These are phyloP conservation scores for Histomonas meleagridis DNA, from an alignment of 208 protist species.

Conservation along the genomic window DNA sequence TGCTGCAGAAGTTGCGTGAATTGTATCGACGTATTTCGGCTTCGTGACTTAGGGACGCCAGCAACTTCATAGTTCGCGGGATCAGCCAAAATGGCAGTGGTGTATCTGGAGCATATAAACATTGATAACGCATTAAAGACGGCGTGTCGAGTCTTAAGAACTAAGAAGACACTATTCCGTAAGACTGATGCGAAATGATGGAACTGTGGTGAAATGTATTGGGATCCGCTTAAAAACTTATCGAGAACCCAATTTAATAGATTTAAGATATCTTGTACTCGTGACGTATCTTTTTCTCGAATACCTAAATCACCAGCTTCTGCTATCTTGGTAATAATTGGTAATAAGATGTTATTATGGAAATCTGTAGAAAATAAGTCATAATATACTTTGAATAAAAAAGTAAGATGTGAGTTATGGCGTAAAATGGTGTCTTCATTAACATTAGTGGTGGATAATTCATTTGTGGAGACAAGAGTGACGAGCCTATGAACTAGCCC, in stretches of 20 bases:
- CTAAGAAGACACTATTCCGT: not conserved
- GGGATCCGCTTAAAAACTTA: not conserved
- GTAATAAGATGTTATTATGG: not conserved
- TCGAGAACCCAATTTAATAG: not conserved
- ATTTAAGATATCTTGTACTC: no score
- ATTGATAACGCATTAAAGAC: slow-evolving; percentile 15
- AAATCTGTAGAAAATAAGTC: not conserved
- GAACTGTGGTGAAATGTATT: not conserved
- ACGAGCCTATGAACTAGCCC: not conserved
- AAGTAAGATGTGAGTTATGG: not conserved
- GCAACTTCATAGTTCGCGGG: not conserved
- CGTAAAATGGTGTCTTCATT: not conserved
- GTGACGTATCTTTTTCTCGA: not conserved
- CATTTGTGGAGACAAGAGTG: not conserved
- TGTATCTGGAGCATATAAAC: slow-evolving; percentile 7
- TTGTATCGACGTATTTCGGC: not conserved
- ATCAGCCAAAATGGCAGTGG: not conserved
- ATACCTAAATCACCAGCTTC: not conserved
- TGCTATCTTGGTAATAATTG: not conserved
- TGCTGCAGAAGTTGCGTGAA: not conserved
- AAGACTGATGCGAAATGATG: not conserved
- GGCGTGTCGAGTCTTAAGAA: not conserved
- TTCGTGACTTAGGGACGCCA: not conserved
- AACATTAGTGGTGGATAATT: not conserved
- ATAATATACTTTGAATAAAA: not conserved